These are phyloP conservation scores for Mycosarcoma maydis DNA, from an alignment of 1,284 basidiomycete species.

Conservation along the genomic window DNA sequence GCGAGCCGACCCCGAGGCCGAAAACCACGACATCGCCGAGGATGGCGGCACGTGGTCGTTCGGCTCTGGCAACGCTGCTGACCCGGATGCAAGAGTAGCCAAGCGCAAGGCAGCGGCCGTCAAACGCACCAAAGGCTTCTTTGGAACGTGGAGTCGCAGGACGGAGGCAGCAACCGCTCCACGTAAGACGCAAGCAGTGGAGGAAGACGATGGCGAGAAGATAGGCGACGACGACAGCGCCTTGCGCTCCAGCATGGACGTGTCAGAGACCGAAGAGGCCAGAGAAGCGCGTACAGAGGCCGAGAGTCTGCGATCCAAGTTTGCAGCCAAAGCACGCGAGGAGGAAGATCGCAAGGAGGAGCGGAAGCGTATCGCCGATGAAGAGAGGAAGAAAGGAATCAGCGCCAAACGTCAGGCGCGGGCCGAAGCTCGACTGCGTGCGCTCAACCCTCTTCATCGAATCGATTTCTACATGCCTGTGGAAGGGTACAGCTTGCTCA, in stretches of 20 bases:
- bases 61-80: slow-evolving; percentile 18
- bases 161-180: slow-evolving; percentile 19
- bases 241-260: slow-evolving; percentile 18
- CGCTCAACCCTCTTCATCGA: slow-evolving; percentile 39
- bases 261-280: slow-evolving; percentile 26
- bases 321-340: slow-evolving; percentile 20
- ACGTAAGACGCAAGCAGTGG: slow-evolving; percentile 13
- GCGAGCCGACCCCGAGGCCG: slow-evolving; percentile 23
- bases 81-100: slow-evolving; percentile 21
- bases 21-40: slow-evolving; percentile 34
- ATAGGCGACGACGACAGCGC: slow-evolving; percentile 17
- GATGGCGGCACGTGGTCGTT: slow-evolving; percentile 37
- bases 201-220: slow-evolving; percentile 20
- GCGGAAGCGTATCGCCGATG: slow-evolving; percentile 15
- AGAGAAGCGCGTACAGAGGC: slow-evolving; percentile 19
- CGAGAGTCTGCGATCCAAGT: slow-evolving; percentile 13
- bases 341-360: slow-evolving; percentile 36
- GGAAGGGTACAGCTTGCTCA: slow-evolving; percentile 44
- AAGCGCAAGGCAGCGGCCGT: slow-evolving; percentile 34
- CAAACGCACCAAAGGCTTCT: slow-evolving; percentile 33
- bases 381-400: slow-evolving; percentile 36
- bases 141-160: slow-evolving; percentile 32
- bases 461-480: slow-evolving; percentile 55
- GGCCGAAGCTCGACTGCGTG: slow-evolving; percentile 37
- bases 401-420: slow-evolving; percentile 29